phyloP scores from a whole-genome alignment of 805 yeast species.

The Zygoascus tannicola region DNA sequence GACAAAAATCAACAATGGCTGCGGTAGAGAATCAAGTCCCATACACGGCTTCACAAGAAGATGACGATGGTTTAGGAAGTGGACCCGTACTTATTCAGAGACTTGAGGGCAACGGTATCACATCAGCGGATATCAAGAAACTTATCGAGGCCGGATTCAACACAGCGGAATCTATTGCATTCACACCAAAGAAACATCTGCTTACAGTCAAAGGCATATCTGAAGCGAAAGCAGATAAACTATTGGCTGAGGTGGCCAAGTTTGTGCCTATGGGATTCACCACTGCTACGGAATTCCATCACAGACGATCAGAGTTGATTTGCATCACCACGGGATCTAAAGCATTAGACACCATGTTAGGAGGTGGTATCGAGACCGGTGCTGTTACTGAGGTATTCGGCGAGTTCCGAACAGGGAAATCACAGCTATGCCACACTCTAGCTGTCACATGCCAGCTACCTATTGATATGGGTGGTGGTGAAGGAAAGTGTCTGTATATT shows the following conservation, averaged over 20 bases:
- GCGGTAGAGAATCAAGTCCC: background rate
- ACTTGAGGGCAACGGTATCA: conserved; percentile 55
- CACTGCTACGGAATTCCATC: conserved; percentile 90
- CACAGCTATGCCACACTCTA: conserved; percentile 91
- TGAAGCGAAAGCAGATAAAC: conserved; percentile 86
- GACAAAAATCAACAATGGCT: too few relatives aligned
- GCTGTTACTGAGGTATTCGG: conserved; percentile 95
- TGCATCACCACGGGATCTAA: conserved; percentile 94
- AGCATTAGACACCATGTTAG: conserved; percentile 81
- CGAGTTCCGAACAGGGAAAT: conserved; percentile 95
- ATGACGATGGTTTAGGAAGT: conserved; percentile 2
- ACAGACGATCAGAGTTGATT: conserved; percentile 80
- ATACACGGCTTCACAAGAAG: background rate
- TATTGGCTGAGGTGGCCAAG: conserved; percentile 74
- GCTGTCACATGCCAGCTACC: conserved; percentile 97
- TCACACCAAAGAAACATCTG: conserved; percentile 67
- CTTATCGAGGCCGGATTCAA: conserved; percentile 74
- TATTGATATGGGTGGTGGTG: conserved; percentile 96
- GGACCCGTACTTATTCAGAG: conserved; percentile 1
- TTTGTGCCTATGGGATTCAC: conserved; percentile 94
- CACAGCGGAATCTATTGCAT: conserved; percentile 89
- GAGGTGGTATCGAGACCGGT: conserved; percentile 97
- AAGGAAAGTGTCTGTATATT: conserved; percentile 90
- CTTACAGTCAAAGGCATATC: conserved; percentile 82
- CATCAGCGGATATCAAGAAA: conserved; percentile 67